Evolutionary conservation across 2,329 filamentous ascomycete species (phyloP).

Genomic region (Phaeosphaeriaceae sp.): DNA sequence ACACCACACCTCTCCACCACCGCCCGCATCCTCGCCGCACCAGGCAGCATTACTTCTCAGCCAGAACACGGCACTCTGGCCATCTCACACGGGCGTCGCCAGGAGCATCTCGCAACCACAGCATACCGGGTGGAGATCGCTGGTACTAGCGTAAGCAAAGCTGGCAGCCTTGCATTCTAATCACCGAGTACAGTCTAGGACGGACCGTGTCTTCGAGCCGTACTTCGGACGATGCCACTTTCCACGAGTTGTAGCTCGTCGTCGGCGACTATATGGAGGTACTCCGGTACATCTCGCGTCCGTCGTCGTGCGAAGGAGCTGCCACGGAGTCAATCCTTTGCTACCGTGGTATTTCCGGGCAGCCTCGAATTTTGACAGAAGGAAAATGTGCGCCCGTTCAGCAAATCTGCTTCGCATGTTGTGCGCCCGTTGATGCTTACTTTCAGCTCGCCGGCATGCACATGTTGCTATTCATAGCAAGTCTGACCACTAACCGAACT

Average conservation of each 20-base stretch:
- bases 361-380: not conserved
- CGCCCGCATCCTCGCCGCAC: not conserved
- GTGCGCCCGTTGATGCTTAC: constrained; percentile 4
- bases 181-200: not conserved
- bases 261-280: not conserved
- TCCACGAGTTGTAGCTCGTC: constrained; percentile 3
- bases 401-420: not conserved
- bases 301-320: not conserved
- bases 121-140: constrained; percentile 9
- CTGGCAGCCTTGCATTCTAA: constrained; percentile 12
- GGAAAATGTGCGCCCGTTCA: not conserved
- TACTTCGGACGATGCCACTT: not conserved
- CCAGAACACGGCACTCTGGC: constrained; percentile 3
- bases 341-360: not conserved
- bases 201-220: not conserved
- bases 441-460: constrained; percentile 13
- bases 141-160: constrained; percentile 7
- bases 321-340: not conserved
- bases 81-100: constrained; percentile 1
- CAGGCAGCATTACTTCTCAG: not conserved
- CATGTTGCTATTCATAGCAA: constrained; percentile 21
- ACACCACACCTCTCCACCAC: constrained; percentile 4
- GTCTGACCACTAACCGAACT: constrained; percentile 13
- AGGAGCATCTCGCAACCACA: constrained; percentile 4
- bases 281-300: not conserved